Percentiles rank a stretch among this genome's conserved stretches.
phyloP scores from a whole-genome alignment of 371 early-diverging fungal genomes.

The Zopfochytrium polystomum region DNA sequence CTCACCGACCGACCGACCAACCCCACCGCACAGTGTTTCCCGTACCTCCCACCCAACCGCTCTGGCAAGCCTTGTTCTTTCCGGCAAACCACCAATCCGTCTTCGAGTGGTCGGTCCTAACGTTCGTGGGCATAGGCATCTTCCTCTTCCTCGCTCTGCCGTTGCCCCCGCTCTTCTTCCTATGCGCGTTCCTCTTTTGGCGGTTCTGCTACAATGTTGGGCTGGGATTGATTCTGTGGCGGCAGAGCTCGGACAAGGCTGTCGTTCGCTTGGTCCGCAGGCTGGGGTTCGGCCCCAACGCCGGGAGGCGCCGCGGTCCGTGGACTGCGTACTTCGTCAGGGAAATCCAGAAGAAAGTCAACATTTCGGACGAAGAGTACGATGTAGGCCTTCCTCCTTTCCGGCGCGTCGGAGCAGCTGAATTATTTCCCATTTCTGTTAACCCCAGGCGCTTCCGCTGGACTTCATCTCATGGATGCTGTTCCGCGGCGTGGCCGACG shows the following conservation, averaged over 20 bases:
- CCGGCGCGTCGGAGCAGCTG: background rate
- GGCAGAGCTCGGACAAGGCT: conserved; percentile 72
- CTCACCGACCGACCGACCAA: too few species aligned
- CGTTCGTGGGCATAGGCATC: conserved; percentile 63
- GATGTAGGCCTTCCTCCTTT: conserved; percentile 10
- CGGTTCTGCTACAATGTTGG: conserved; percentile 83
- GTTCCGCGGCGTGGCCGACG: conserved; percentile 89
- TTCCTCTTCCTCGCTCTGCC: conserved; percentile 51
- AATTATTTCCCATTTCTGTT: background rate
- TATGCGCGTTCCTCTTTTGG: conserved; percentile 79
- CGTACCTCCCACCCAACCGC: conserved; percentile 30
- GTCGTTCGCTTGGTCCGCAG: conserved; percentile 66
- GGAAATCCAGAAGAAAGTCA: conserved; percentile 81
- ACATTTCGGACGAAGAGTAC: conserved; percentile 17
- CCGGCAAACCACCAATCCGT: conserved; percentile 64
- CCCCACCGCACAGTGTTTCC: conserved; percentile 32
- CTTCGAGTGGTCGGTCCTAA: conserved; percentile 73
- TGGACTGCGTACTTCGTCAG: conserved; percentile 57
- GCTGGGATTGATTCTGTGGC: conserved; percentile 74
- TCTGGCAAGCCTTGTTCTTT: conserved; percentile 48
- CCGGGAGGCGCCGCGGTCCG: conserved; percentile 16
- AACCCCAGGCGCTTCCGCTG: conserved; percentile 69
- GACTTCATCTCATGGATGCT: conserved; percentile 96
- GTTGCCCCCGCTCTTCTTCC: too few species aligned
- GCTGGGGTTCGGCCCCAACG: conserved; percentile 59